Base-by-base conservation (phyloP, 495 filamentous ascomycete genomes). In the Hyaloscypha finlandica region DNA sequence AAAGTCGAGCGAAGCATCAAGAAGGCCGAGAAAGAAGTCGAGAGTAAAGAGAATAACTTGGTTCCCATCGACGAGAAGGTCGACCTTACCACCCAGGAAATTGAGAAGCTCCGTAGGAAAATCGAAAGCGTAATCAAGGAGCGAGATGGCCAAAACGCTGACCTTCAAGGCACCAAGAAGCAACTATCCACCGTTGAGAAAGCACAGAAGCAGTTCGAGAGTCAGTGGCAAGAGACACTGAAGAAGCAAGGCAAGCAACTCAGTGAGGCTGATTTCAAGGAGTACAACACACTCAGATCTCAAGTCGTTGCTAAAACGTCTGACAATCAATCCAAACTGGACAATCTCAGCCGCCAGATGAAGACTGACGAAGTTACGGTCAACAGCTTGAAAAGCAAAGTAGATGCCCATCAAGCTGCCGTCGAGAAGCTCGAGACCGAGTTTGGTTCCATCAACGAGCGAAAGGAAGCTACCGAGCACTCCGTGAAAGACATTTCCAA, bases 31-130 rank as follows among this genome's bases (percentile, higher is more conserved):
- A 96, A 90, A 77, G 93, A 92, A 53, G 88, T 97, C 22, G 92
- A 97, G 67, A 89, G 92, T 37, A 88, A 90, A 68, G 88, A 95
- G 73, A 96, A 92, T 75, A 87, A 84, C 14, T 81, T 98, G 19
- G 88, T 98, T 6, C 95, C 95, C 0, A 87, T 97, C 63, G 89
- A 96, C 52, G 94, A 97, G 77, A 98, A 98, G 79, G 89, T 98
- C 58, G 83, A 88, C n/a, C 89, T 95, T 64, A 92, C 91, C 4
- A 86, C 80, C 42, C 85, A 84, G 56, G 89, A 93, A 57, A 82
- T 92, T 31, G 84, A 87, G 58, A 85, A 83, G 35, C 87, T 87
- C 66, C 81, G 86, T 39, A 86, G 82, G 30, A 85, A 89, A 59
- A 87, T 94, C 54, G 81, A 83, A 2, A 86, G 89, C 35, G 87